Percentiles rank a stretch among this genome's conserved stretches.
Evolutionary conservation across 768 basidiomycete species (phyloP).

Genomic region (Agrocybe praecox): DNA sequence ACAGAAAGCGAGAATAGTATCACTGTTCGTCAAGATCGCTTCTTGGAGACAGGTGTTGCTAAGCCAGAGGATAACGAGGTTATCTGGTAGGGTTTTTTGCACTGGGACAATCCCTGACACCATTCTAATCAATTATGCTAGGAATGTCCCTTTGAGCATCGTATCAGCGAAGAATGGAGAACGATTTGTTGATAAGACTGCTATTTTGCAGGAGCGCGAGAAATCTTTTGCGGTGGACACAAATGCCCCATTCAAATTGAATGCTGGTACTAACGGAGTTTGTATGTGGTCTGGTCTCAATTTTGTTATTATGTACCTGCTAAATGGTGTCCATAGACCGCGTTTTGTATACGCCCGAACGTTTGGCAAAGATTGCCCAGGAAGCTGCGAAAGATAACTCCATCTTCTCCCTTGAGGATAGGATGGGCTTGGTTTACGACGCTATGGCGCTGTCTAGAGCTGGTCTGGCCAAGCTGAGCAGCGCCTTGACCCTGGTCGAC

Average conservation of each 20-base stretch:
- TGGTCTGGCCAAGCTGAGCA: conserved; percentile 77
- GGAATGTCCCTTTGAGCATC: conserved; percentile 82
- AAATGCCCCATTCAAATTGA: conserved; percentile 83
- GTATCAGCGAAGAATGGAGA: conserved; percentile 64
- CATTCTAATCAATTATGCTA: conserved; percentile 23
- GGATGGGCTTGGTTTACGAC: conserved; percentile 88
- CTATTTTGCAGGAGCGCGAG: conserved; percentile 71
- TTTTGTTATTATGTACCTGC: background rate
- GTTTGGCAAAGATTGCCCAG: conserved; percentile 74
- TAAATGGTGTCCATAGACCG: conserved; percentile 54
- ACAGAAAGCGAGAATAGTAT: conserved; percentile 76
- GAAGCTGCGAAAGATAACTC: conserved; percentile 73
- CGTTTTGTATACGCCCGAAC: conserved; percentile 82
- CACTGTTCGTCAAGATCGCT: conserved; percentile 85
- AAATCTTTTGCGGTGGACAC: conserved; percentile 72
- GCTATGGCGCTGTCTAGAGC: conserved; percentile 79
- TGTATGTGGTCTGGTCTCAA: conserved; percentile 53
- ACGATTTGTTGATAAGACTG: conserved; percentile 55
- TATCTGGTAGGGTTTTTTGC: conserved; percentile 59
- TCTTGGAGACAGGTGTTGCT: conserved; percentile 82
- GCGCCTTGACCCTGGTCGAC: conserved; percentile 72
- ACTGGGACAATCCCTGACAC: background rate
- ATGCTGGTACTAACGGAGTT: conserved; percentile 86
- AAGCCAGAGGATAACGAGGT: conserved; percentile 86
- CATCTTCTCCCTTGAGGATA: conserved; percentile 79